Evolutionary conservation across 2,329 filamentous ascomycete genomes (phyloP).

Genomic region (Ophiobolus disseminans): DNA sequence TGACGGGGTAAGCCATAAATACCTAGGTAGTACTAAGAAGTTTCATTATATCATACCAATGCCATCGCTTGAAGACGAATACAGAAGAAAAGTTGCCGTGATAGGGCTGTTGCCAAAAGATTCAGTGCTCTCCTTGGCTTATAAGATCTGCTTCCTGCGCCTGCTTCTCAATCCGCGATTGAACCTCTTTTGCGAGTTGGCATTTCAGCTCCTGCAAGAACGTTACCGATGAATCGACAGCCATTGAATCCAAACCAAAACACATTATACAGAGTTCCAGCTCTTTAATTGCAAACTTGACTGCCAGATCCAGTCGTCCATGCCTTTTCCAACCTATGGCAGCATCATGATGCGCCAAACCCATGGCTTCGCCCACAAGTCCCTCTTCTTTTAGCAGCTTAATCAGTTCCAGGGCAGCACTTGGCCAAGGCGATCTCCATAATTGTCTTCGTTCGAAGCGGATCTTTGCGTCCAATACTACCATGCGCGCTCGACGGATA

Average conservation of each 20-base stretch:
- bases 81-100: no score
- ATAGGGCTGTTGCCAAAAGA: no score
- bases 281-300: constrained; percentile 17
- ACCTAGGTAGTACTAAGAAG: no score
- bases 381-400: constrained; percentile 23
- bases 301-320: constrained; percentile 20
- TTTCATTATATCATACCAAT: no score
- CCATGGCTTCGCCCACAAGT: constrained; percentile 25
- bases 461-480: constrained; percentile 19
- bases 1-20: no score
- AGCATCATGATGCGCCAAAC: constrained; percentile 26
- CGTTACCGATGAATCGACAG: constrained; percentile 11
- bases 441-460: constrained; percentile 16
- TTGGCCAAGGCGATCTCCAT: constrained; percentile 20
- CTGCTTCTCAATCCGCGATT: no score
- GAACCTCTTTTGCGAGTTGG: neutral
- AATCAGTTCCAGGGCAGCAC: constrained; percentile 19
- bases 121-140: no score
- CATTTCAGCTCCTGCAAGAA: constrained; percentile 6
- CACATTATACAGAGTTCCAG: constrained; percentile 17
- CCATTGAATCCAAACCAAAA: constrained; percentile 16
- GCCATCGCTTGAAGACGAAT: no score
- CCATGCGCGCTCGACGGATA: constrained; percentile 22
- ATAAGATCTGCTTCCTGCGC: no score
- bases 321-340: constrained; percentile 20